A percentile compares a stretch with the other conserved stretches of the same genome.
Conservation (phyloP, 2,329 filamentous ascomycete genomes). For the Aspergillus viridinutans region DNA sequence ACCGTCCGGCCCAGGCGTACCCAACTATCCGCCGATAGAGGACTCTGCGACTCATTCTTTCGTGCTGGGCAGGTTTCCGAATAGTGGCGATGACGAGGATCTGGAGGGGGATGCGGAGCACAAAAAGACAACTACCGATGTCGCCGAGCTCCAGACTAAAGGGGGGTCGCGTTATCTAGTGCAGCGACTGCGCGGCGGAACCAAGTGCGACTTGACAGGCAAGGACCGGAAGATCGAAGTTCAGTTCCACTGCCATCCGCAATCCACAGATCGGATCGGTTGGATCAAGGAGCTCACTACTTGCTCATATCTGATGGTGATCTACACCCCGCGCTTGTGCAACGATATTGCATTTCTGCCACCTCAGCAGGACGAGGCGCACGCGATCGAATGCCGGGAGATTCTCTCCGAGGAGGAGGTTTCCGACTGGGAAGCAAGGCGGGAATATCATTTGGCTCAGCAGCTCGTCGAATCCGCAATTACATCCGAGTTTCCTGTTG, state of each 20-base stretch:
- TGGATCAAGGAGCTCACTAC: conserved; percentile 93
- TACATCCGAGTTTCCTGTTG: conserved; percentile 35
- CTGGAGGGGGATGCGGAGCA: conserved; percentile 22
- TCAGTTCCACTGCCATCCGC: conserved; percentile 72
- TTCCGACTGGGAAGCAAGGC: conserved; percentile 44
- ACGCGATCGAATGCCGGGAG: conserved; percentile 70
- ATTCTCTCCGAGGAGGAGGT: conserved; percentile 59
- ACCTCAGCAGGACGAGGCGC: conserved; percentile 69
- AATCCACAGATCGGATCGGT: conserved; percentile 70
- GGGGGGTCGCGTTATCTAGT: conserved; percentile 83
- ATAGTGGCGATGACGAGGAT: conserved; percentile 31
- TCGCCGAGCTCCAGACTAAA: conserved; percentile 70
- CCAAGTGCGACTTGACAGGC: conserved; percentile 79
- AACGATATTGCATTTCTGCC: conserved; percentile 82
- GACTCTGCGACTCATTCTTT: conserved; percentile 74
- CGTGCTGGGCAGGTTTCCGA: conserved; percentile 62
- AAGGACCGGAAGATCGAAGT: conserved; percentile 79
- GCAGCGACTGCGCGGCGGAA: conserved; percentile 74
- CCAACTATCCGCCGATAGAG: conserved; percentile 66
- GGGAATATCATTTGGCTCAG: conserved; percentile 29
- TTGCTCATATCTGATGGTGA: conserved; percentile 88
- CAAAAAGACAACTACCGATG: conserved; percentile 31
- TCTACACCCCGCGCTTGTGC: conserved; percentile 84
- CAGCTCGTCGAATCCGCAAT: conserved; percentile 28
- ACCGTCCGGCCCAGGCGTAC: conserved; percentile 63